Percentiles rank a stretch among this genome's conserved stretches.
phyloP scores from a whole-genome alignment of 2,329 filamentous ascomycete genomes.

The Cordyceps militaris region DNA sequence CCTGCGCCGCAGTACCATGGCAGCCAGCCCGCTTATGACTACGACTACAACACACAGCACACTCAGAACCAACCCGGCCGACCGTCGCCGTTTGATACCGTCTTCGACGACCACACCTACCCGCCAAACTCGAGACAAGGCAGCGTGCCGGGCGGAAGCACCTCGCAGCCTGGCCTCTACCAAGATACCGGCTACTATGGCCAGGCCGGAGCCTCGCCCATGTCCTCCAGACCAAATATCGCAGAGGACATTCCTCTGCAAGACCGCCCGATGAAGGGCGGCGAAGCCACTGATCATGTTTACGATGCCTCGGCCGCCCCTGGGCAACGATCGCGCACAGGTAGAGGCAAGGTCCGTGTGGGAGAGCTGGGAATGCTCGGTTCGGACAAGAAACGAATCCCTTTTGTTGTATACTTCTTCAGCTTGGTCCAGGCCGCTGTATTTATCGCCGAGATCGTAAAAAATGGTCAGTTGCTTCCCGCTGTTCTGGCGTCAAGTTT shows the following conservation, averaged over 20 bases:
- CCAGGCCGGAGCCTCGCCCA: slow-evolving; percentile 29
- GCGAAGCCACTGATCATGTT: slow-evolving; percentile 48
- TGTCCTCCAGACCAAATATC: slow-evolving; percentile 28
- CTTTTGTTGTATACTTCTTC: slow-evolving; percentile 78
- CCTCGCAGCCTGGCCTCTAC: slow-evolving; percentile 30
- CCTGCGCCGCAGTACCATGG: slow-evolving; percentile 32
- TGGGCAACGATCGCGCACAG: slow-evolving; percentile 23
- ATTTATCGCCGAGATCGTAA: slow-evolving; percentile 82
- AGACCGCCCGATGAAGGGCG: slow-evolving; percentile 38
- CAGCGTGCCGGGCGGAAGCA: slow-evolving; percentile 31
- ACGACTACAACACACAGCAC: slow-evolving; percentile 7
- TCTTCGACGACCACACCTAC: slow-evolving; percentile 63
- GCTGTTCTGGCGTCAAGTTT: not conserved
- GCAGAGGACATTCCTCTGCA: slow-evolving; percentile 52
- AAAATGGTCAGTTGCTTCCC: slow-evolving; percentile 56
- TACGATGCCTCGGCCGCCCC: slow-evolving; percentile 43
- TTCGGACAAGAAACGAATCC: slow-evolving; percentile 49
- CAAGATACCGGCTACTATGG: slow-evolving; percentile 55
- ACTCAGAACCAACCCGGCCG: slow-evolving; percentile 13
- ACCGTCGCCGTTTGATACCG: slow-evolving; percentile 54
- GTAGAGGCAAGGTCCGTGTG: slow-evolving; percentile 43
- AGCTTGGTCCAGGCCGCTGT: slow-evolving; percentile 71
- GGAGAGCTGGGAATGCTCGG: slow-evolving; percentile 55
- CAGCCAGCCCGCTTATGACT: slow-evolving; percentile 7
- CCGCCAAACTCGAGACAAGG: slow-evolving; percentile 40